phyloP scores from a whole-genome alignment of 2,329 filamentous ascomycete genomes.

The Xylariaceae sp. region DNA sequence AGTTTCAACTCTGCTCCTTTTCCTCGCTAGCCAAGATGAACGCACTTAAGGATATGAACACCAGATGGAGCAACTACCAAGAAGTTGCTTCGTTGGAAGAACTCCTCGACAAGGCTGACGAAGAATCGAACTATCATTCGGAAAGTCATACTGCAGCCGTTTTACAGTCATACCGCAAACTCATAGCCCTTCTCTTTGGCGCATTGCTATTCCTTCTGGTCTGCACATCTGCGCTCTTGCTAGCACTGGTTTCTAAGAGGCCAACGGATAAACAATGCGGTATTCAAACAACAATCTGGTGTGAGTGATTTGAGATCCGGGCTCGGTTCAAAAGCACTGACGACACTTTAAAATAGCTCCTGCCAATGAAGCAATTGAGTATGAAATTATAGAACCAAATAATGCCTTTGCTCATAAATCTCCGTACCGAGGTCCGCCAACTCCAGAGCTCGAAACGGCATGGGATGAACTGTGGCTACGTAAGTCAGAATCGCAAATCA shows the following conservation, averaged over 20 bases:
- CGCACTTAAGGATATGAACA: constrained; percentile 3
- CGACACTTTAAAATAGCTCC: neutral
- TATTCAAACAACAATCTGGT: constrained; percentile 18
- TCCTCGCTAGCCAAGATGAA: constrained; percentile 4
- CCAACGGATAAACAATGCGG: constrained; percentile 13
- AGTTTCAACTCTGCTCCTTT: neutral
- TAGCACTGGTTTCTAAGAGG: neutral
- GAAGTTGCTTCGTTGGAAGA: constrained; percentile 11
- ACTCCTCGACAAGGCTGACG: neutral
- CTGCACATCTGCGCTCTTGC: neutral
- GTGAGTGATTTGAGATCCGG: constrained; percentile 6
- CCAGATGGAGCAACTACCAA: constrained; percentile 12
- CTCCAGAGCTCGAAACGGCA: constrained; percentile 17
- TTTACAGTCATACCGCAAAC: constrained; percentile 9
- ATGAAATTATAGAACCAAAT: constrained; percentile 11
- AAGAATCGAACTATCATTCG: neutral
- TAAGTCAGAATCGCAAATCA: neutral
- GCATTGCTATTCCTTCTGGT: constrained; percentile 3
- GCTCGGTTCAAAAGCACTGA: neutral
- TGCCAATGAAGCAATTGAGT: constrained; percentile 21
- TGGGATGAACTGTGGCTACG: constrained; percentile 17
- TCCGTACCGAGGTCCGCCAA: constrained; percentile 18
- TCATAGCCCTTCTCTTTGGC: neutral
- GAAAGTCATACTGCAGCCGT: neutral
- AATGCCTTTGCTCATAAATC: constrained; percentile 21